Percentiles rank a stretch among this genome's conserved stretches.
Conservation (phyloP, 495 filamentous ascomycete species). For the Penicillium alfredii region DNA sequence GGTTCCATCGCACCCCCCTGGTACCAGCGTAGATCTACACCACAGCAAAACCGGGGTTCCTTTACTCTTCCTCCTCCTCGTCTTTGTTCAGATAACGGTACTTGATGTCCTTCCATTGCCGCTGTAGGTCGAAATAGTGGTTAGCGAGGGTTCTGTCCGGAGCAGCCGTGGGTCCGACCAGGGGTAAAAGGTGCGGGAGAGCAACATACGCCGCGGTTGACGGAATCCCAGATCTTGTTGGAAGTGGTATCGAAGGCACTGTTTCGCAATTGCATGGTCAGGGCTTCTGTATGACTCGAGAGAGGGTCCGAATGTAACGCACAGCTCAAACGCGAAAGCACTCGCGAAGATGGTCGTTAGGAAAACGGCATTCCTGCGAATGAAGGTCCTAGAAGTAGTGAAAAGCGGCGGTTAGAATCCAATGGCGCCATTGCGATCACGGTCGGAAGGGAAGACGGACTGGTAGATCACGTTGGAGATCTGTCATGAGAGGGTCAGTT, state of each 20-base stretch:
- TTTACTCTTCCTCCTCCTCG: constrained; percentile 54
- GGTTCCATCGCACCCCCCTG: constrained; percentile 19
- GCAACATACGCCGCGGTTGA: constrained; percentile 80
- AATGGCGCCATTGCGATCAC: constrained; percentile 11
- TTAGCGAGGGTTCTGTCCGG: constrained; percentile 20
- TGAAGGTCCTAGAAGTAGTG: constrained; percentile 56
- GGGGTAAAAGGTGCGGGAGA: constrained; percentile 3
- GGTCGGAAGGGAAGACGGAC: constrained; percentile 51
- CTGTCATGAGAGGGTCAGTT: constrained; percentile 38
- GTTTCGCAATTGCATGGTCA: constrained; percentile 15
- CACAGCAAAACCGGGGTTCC: constrained; percentile 4
- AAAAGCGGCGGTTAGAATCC: constrained; percentile 19
- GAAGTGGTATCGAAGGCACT: constrained; percentile 73
- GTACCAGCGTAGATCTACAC: constrained; percentile 10
- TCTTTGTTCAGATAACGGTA: constrained; percentile 67
- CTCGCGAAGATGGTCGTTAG: constrained; percentile 76
- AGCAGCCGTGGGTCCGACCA: constrained; percentile 2
- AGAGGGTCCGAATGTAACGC: constrained; percentile 30
- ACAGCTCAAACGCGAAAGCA: constrained; percentile 95
- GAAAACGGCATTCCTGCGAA: constrained; percentile 81
- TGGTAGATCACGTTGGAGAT: constrained; percentile 67
- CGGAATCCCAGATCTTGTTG: constrained; percentile 79
- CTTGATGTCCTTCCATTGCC: constrained; percentile 99
- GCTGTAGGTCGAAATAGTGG: constrained; percentile 48
- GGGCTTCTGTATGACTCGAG: constrained; percentile 4